Base-by-base conservation (phyloP, 257 asterid genomes). In the Salvia hispanica region DNA sequence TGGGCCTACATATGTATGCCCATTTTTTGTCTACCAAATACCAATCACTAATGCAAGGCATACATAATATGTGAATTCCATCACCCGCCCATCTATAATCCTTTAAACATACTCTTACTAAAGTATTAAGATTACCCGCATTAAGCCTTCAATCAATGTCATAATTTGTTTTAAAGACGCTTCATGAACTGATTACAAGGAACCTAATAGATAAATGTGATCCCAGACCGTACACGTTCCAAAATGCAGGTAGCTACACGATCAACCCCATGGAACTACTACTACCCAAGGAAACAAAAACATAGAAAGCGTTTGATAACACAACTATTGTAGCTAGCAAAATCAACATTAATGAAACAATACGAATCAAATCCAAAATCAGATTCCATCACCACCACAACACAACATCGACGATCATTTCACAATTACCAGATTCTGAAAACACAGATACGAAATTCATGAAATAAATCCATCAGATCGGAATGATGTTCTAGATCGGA, bases 391-490 rank as follows among this genome's bases (percentile, higher is more conserved):
- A 42, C 53, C 58, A 34, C 74, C 36, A 70, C 37, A 16, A 14
- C 56, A 58, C 13, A 25, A 25, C 31, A 25, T 18, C 21, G 8
- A 48, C 28, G 70, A 5, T 31, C 14, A 68, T 62, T 58, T 51
- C 62, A 58, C 25, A 33, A 40, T 13, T 42, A 15, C 21, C 64
- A 72, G 58, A 33, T 67, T 64, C 44, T 14, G 44, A 59, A 46
- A 61, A 28, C 57, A 64, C 1, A 55, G n/a, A 6, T 9, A n/a
- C 25, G 42, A 28, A 62, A 67, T 63, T 62, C 72, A 59, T 46
- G 7, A 25, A 61, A 69, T 39, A 66, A 61, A 73, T 76, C 58
- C 36, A 75, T 15, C 70, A 45, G 83, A 76, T 78, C 82, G 70
- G 66, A 55, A 58, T 3, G 51, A 55, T 46, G 21, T 3, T 70